Evolutionary conservation across 371 early-diverging fungal genomes (phyloP).

Genomic region (Catenaria anguillulae): DNA sequence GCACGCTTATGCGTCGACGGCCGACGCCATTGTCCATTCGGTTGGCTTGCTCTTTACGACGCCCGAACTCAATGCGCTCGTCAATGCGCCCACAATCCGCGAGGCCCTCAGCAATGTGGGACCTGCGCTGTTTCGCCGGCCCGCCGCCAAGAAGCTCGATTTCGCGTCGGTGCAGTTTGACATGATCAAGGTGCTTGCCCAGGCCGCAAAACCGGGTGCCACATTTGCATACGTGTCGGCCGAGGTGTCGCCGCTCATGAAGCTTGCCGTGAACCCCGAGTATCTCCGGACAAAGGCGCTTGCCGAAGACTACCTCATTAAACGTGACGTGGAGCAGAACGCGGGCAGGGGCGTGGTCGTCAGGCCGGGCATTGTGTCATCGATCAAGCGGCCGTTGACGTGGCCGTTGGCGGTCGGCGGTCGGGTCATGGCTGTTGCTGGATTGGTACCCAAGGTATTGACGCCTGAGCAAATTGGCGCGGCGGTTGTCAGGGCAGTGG

Average conservation of each 20-base stretch:
- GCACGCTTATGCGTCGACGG: not conserved
- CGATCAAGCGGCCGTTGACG: not conserved
- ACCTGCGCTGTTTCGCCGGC: not conserved
- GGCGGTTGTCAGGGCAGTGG: not conserved
- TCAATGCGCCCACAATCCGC: not conserved
- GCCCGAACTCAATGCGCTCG: not conserved
- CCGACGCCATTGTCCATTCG: not conserved
- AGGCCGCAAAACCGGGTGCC: not conserved
- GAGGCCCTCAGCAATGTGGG: not conserved
- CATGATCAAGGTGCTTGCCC: not conserved
- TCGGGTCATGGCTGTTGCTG: not conserved
- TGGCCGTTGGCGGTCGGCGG: not conserved
- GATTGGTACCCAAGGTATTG: not conserved
- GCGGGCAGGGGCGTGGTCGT: not conserved
- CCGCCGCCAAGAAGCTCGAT: not conserved
- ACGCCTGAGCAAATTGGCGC: not conserved
- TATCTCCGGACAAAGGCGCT: not conserved
- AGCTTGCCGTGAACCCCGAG: not conserved
- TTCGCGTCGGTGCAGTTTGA: not conserved
- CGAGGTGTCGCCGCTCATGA: not conserved
- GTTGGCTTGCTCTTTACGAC: not conserved
- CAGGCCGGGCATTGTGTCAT: not conserved
- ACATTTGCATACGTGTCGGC: not conserved
- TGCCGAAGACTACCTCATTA: not conserved
- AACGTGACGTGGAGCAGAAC: not conserved